phyloP scores from a whole-genome alignment of 495 filamentous ascomycete genomes.

The Penicillium paxilli region DNA sequence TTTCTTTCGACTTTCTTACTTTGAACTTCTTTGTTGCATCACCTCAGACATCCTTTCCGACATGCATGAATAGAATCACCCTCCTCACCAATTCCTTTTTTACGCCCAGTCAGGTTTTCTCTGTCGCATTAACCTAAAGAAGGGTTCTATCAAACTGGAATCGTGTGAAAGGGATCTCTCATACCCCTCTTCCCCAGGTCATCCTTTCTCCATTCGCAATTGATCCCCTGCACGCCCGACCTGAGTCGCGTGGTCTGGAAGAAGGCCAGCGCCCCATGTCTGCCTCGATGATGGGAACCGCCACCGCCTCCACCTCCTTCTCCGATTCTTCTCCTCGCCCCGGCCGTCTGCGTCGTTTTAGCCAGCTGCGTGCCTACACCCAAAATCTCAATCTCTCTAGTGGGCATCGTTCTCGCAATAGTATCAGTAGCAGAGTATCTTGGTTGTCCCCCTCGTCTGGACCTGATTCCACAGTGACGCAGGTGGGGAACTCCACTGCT shows the following conservation, averaged over 20 bases:
- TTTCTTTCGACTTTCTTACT: not conserved
- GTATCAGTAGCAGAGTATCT: conserved; percentile 36
- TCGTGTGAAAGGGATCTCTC: not conserved
- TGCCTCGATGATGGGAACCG: conserved; percentile 26
- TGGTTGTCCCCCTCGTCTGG: conserved; percentile 38
- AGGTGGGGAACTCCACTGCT: conserved; percentile 26
- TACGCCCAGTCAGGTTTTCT: not conserved
- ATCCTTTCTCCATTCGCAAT: not conserved
- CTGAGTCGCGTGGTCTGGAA: not conserved
- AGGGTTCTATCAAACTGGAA: too few species aligned
- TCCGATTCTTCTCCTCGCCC: conserved; percentile 43
- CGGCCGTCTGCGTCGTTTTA: conserved; percentile 68
- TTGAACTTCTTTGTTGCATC: not conserved
- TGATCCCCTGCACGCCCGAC: not conserved
- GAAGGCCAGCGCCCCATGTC: conserved; percentile 24
- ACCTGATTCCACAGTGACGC: conserved; percentile 23
- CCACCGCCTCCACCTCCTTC: conserved; percentile 42
- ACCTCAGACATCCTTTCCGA: not conserved
- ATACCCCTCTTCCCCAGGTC: not conserved
- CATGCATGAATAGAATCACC: not conserved
- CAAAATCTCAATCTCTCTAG: conserved; percentile 56
- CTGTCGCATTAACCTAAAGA: not conserved
- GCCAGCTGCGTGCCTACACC: conserved; percentile 72
- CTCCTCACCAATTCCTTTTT: not conserved
- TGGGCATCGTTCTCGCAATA: conserved; percentile 34